Conservation (phyloP, 371 early-diverging fungal genomes). For the Apophysomyces sp. region DNA sequence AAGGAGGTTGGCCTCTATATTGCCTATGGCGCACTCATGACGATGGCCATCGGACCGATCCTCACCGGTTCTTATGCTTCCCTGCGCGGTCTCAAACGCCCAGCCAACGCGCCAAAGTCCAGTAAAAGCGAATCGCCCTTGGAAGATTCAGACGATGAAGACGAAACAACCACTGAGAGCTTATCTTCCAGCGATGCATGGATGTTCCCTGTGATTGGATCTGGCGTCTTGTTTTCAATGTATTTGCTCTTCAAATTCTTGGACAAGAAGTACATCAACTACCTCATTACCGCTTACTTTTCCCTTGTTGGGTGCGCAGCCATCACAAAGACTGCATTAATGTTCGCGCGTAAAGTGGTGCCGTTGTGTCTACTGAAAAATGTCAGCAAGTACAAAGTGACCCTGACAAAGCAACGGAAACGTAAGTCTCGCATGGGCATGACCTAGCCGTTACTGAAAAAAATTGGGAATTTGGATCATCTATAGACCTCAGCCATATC, state of each 20-base stretch:
- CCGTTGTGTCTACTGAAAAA: conserved; percentile 49
- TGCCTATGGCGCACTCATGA: conserved; percentile 87
- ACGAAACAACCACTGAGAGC: conserved; percentile 71
- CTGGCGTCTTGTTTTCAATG: conserved; percentile 77
- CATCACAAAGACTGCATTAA: conserved; percentile 64
- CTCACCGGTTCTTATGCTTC: conserved; percentile 82
- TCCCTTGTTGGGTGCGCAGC: conserved; percentile 80
- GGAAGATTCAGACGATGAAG: conserved; percentile 53
- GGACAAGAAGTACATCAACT: conserved; percentile 83
- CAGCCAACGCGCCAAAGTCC: conserved; percentile 40
- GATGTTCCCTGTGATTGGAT: conserved; percentile 92
- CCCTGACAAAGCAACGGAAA: conserved; percentile 69
- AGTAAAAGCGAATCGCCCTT: conserved; percentile 28
- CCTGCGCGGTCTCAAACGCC: conserved; percentile 73
- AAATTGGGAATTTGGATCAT: too few species aligned
- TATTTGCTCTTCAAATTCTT: conserved; percentile 87
- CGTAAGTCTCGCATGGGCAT: conserved; percentile 47
- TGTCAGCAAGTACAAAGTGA: conserved; percentile 69
- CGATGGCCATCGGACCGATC: conserved; percentile 90
- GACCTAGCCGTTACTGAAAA: too few species aligned
- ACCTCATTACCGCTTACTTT: conserved; percentile 87
- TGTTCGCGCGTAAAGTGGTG: conserved; percentile 49
- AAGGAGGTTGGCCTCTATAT: conserved; percentile 51
- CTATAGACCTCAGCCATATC: conserved; percentile 57
- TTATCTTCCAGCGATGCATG: conserved; percentile 89